Conservation (phyloP, 1,139 yeast species). For the Pneumocystis canis region DNA sequence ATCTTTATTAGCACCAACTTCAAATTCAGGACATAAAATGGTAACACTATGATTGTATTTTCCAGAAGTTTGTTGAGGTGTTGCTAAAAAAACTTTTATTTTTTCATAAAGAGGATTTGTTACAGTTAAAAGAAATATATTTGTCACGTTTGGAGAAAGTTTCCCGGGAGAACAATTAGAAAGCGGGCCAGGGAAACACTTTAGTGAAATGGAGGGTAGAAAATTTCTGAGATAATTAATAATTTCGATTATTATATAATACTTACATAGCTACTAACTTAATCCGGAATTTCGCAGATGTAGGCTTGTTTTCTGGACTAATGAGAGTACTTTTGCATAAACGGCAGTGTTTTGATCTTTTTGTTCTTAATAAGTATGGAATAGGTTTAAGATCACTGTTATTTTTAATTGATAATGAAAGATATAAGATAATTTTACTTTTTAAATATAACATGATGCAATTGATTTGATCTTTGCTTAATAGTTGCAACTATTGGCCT, state of each 20-base stretch:
- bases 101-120: constrained; percentile 1
- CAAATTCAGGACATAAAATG: constrained; percentile 1
- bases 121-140: not conserved
- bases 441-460: not conserved
- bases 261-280: constrained; percentile 1
- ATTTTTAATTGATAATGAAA: not conserved
- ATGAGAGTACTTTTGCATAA: constrained; percentile 17
- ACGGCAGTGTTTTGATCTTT: constrained; percentile 17
- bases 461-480: not conserved
- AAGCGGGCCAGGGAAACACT: not conserved
- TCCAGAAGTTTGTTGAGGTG: not conserved
- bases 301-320: constrained; percentile 14
- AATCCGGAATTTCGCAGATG: not conserved
- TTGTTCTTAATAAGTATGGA: constrained; percentile 15
- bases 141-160: not conserved
- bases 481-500: not conserved
- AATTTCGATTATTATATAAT: not conserved
- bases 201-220: not conserved
- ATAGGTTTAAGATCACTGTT: constrained; percentile 9
- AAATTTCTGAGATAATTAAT: not conserved
- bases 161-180: not conserved
- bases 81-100: constrained; percentile 2
- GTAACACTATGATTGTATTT: not conserved
- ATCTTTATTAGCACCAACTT: not conserved
- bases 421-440: not conserved